A percentile compares a stretch with the other conserved stretches of the same genome.
These are phyloP conservation scores for Mesotaenium endlicherianum DNA, from an alignment of 139 green algal genomes.

Conservation along the genomic window DNA sequence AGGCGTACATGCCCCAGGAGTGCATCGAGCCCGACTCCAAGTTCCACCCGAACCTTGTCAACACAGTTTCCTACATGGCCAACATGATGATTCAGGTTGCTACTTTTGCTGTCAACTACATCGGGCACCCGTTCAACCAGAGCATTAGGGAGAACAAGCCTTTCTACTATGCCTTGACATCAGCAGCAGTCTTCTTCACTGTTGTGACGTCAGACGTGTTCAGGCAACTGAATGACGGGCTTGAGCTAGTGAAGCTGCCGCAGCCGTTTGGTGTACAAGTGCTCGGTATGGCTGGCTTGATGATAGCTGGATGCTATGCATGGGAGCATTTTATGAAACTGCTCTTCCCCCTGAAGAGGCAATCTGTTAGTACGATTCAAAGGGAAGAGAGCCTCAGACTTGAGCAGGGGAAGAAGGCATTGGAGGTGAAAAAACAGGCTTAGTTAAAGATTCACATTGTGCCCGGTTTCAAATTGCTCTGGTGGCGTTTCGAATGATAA, in stretches of 20 bases:
- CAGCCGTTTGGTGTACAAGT: conserved; percentile 14
- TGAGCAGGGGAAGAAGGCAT: neutral
- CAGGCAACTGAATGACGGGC: conserved; percentile 34
- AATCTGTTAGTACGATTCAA: neutral
- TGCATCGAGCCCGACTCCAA: conserved; percentile 71
- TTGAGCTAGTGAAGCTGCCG: conserved; percentile 44
- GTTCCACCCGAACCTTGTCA: conserved; percentile 96
- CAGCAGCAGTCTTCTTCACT: conserved; percentile 41
- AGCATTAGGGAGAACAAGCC: conserved; percentile 72
- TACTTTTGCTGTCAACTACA: conserved; percentile 96
- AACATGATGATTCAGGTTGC: conserved; percentile 82
- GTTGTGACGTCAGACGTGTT: conserved; percentile 36
- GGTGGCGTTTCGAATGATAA: neutral
- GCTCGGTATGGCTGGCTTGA: conserved; percentile 37
- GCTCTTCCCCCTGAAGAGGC: conserved; percentile 18
- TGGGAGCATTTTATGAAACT: conserved; percentile 23
- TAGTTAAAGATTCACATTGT: neutral
- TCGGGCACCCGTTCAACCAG: conserved; percentile 88
- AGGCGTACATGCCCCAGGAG: conserved; percentile 62
- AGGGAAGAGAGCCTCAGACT: neutral
- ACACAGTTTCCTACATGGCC: conserved; percentile 92
- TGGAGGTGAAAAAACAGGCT: neutral
- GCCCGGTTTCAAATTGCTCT: neutral
- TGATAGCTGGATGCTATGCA: conserved; percentile 27
- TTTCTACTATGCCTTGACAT: conserved; percentile 62